Evolutionary conservation across 768 basidiomycete genomes (phyloP).

Genomic region (Agaricus sinodeliciosus): DNA sequence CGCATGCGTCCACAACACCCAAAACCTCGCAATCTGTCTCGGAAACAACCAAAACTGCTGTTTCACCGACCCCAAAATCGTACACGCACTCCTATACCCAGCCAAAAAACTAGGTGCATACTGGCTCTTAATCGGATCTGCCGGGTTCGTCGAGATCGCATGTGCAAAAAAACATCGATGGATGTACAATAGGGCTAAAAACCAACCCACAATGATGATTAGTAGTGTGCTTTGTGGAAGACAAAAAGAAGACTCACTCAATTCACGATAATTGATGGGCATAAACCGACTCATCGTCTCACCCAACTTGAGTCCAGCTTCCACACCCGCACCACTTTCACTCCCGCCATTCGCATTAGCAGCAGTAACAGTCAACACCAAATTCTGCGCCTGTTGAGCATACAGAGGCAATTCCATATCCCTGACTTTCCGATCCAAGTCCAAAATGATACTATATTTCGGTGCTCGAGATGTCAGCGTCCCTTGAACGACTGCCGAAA

Average conservation of each 20-base stretch:
- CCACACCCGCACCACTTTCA: neutral
- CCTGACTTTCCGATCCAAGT: slow-evolving; percentile 60
- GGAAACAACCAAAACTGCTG: slow-evolving; percentile 46
- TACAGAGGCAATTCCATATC: slow-evolving; percentile 65
- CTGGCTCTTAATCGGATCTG: slow-evolving; percentile 61
- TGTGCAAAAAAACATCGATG: slow-evolving; percentile 76
- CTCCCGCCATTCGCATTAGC: neutral
- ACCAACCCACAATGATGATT: neutral
- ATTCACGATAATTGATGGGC: slow-evolving; percentile 66
- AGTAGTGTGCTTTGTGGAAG: too few relatives aligned
- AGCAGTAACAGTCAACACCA: neutral
- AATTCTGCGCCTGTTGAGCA: slow-evolving; percentile 33
- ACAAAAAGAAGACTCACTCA: slow-evolving; percentile 38
- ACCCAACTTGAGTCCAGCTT: slow-evolving; percentile 22
- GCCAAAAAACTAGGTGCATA: slow-evolving; percentile 65
- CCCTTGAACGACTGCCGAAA: slow-evolving; percentile 63
- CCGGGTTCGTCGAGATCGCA: slow-evolving; percentile 56
- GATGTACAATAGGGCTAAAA: slow-evolving; percentile 60
- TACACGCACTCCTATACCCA: slow-evolving; percentile 61
- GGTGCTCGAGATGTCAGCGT: slow-evolving; percentile 59
- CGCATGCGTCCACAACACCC: slow-evolving; percentile 69
- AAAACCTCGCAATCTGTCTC: slow-evolving; percentile 55
- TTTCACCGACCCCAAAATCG: slow-evolving; percentile 42
- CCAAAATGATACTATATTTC: slow-evolving; percentile 54
- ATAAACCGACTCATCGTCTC: slow-evolving; percentile 71